Percentiles rank a stretch among this genome's conserved stretches.
phyloP scores from a whole-genome alignment of 306 rosid genomes.

The Comarum palustre region DNA sequence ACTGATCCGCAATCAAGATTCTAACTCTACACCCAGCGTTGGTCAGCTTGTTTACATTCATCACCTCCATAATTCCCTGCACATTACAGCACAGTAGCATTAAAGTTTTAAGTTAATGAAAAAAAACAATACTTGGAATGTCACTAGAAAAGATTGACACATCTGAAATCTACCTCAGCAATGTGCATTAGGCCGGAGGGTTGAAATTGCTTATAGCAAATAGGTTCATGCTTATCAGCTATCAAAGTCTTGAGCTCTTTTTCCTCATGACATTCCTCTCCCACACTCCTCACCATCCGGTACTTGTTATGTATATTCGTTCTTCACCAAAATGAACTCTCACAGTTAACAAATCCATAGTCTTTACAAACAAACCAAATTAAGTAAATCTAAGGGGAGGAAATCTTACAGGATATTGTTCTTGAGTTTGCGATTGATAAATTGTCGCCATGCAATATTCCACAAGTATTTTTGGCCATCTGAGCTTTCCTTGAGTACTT shows the following conservation, averaged over 20 bases:
- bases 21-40: conserved; percentile 71
- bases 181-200: conserved; percentile 95
- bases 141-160: neutral
- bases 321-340: conserved; percentile 22
- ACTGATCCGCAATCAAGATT: conserved; percentile 90
- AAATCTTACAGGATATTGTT: neutral
- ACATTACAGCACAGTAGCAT: neutral
- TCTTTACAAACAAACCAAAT: neutral
- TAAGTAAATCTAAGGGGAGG: neutral
- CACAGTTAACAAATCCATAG: neutral
- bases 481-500: neutral
- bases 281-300: conserved; percentile 61
- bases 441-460: neutral
- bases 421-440: neutral
- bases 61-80: conserved; percentile 74
- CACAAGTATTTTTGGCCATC: neutral
- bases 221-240: conserved; percentile 57
- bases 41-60: conserved; percentile 72
- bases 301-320: conserved; percentile 55
- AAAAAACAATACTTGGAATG: neutral
- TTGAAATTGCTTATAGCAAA: conserved; percentile 83
- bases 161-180: conserved; percentile 72
- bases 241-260: conserved; percentile 72
- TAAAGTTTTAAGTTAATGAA: neutral
- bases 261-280: conserved; percentile 80